Evolutionary conservation across 345 rosid genomes (phyloP).

Genomic region (Sonneratia alba): DNA sequence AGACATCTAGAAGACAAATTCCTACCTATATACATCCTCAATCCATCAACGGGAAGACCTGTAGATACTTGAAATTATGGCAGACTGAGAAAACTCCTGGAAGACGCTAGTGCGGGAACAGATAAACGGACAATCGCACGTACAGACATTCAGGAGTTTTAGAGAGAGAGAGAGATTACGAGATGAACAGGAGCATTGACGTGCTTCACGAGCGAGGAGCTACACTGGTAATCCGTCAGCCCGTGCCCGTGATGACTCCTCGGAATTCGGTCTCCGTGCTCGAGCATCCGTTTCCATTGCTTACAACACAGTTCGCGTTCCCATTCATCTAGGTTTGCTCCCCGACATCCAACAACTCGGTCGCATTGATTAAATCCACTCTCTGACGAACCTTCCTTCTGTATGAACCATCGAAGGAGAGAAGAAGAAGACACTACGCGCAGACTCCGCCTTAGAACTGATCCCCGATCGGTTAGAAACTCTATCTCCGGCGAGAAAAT

Average conservation of each 20-base stretch:
- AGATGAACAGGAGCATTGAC: slow-evolving; percentile 91
- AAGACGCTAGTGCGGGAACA: neutral
- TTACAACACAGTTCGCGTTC: slow-evolving; percentile 7
- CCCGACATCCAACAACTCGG: too few species aligned
- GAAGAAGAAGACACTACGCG: neutral
- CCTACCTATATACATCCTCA: neutral
- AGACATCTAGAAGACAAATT: neutral
- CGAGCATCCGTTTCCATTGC: slow-evolving; percentile 18
- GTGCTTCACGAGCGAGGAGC: slow-evolving; percentile 66
- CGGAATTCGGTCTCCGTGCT: slow-evolving; percentile 19
- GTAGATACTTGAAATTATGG: neutral
- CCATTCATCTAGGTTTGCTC: neutral
- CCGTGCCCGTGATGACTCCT: too few species aligned
- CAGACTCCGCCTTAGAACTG: neutral
- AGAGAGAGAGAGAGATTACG: slow-evolving; percentile 27
- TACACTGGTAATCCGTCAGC: slow-evolving; percentile 51
- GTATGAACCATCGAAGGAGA: neutral
- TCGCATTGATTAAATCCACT: too few species aligned
- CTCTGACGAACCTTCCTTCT: neutral
- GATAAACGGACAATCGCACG: neutral
- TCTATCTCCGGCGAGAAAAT: neutral
- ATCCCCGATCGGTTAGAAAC: neutral
- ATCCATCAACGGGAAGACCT: neutral
- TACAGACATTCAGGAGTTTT: neutral
- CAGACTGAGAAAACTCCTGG: neutral